Percentiles rank a stretch among this genome's conserved stretches.
These are phyloP conservation scores for Daldinia sp. DNA, from an alignment of 2,329 filamentous ascomycete genomes.

Conservation along the genomic window DNA sequence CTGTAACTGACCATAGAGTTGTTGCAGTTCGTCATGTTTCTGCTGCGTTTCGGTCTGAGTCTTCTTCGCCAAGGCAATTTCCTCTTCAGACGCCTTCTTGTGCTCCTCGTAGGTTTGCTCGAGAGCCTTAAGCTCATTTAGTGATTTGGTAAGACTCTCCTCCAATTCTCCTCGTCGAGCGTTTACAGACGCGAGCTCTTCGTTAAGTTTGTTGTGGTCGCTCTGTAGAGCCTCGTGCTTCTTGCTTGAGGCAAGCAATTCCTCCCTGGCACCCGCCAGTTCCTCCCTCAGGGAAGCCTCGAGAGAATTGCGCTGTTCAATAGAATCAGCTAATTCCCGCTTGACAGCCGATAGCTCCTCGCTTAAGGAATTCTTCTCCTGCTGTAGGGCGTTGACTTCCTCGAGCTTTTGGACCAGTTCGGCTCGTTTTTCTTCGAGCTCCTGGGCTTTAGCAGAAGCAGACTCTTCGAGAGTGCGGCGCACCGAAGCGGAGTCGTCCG, in stretches of 20 bases:
- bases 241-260: constrained; percentile 47
- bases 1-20: constrained; percentile 44
- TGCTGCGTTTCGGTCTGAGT: constrained; percentile 36
- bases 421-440: constrained; percentile 38
- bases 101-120: constrained; percentile 35
- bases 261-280: constrained; percentile 47
- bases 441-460: constrained; percentile 28
- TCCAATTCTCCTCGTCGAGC: constrained; percentile 38
- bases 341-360: constrained; percentile 48
- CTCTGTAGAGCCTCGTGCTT: constrained; percentile 47
- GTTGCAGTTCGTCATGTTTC: constrained; percentile 36
- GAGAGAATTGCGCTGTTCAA: constrained; percentile 49
- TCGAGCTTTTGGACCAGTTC: constrained; percentile 40
- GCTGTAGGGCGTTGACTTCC: constrained; percentile 36
- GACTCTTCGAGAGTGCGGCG: constrained; percentile 33
- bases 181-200: constrained; percentile 41
- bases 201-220: constrained; percentile 38
- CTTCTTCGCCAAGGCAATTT: constrained; percentile 45
- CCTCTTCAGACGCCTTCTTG: constrained; percentile 47
- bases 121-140: constrained; percentile 33
- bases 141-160: constrained; percentile 33
- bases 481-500: constrained; percentile 42
- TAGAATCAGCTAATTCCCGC: constrained; percentile 47
- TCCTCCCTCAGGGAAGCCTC: constrained; percentile 47
- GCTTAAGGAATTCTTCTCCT: constrained; percentile 39